Evolutionary conservation across 257 asterid species (phyloP).

Genomic region (Oldenlandia corymbosa): DNA sequence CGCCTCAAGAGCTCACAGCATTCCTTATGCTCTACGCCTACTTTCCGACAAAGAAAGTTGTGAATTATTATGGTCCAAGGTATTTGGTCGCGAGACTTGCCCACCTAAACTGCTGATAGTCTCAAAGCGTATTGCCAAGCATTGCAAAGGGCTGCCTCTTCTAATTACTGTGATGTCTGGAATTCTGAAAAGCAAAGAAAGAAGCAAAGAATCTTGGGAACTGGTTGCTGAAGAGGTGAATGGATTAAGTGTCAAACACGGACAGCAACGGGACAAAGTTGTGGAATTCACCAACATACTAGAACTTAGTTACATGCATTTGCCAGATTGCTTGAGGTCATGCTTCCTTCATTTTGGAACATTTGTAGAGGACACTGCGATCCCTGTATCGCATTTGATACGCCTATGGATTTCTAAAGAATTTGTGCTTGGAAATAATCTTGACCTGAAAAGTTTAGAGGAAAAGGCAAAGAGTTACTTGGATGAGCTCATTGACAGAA

Average conservation of each 20-base stretch:
- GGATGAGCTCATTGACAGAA: not conserved
- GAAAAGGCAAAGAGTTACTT: not conserved
- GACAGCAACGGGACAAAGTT: not conserved
- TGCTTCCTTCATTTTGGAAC: not conserved
- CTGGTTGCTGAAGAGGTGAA: not conserved
- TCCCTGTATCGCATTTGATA: not conserved
- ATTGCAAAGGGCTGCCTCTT: slow-evolving; percentile 9
- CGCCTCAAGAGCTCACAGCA: not conserved
- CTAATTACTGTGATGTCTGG: slow-evolving; percentile 4
- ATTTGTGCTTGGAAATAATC: not conserved
- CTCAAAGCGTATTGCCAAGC: not conserved
- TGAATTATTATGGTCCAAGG: not conserved
- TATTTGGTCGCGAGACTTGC: slow-evolving; percentile 1
- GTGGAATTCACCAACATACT: not conserved
- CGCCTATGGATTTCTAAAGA: not conserved
- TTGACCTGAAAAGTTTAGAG: not conserved
- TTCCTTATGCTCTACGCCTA: not conserved
- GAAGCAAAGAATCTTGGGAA: not conserved
- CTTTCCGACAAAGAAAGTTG: not conserved
- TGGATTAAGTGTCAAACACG: not conserved
- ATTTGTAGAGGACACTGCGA: not conserved
- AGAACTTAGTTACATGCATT: not conserved
- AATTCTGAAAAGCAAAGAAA: not conserved
- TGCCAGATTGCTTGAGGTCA: not conserved
- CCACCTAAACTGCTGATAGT: not conserved